A percentile compares a stretch with the other conserved stretches of the same genome.
These are phyloP conservation scores for Penicillium cataractarum DNA, from an alignment of 495 filamentous ascomycete genomes.

Conservation along the genomic window DNA sequence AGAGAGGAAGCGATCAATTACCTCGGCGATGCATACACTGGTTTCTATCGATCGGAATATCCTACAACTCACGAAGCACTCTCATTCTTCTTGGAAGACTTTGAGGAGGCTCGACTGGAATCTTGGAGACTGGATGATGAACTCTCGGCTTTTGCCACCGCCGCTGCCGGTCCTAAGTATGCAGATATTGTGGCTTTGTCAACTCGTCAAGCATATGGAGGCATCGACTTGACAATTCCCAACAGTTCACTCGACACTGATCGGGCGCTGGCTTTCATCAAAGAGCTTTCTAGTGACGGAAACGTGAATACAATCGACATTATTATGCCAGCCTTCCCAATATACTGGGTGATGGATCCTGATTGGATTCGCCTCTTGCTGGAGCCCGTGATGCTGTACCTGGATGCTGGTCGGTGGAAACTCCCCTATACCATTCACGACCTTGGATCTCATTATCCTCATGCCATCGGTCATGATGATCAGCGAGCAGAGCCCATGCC, in stretches of 20 bases:
- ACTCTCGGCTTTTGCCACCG: constrained; percentile 31
- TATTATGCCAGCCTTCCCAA: constrained; percentile 52
- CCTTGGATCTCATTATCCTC: constrained; percentile 50
- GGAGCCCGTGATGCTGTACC: constrained; percentile 54
- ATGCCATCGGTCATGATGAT: constrained; percentile 53
- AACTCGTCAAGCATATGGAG: constrained; percentile 53
- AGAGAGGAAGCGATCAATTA: constrained; percentile 52
- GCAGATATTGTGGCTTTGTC: constrained; percentile 51
- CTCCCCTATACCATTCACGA: constrained; percentile 51
- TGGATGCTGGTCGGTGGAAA: constrained; percentile 48
- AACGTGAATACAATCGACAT: constrained; percentile 59
- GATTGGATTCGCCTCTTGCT: constrained; percentile 53
- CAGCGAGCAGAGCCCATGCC: constrained; percentile 51
- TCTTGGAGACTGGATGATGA: constrained; percentile 40
- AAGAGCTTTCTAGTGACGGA: constrained; percentile 56
- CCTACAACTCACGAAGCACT: constrained; percentile 38
- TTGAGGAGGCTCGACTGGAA: constrained; percentile 38
- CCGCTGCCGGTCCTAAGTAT: constrained; percentile 46
- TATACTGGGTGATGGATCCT: constrained; percentile 53
- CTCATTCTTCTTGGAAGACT: constrained; percentile 50
- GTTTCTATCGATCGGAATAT: constrained; percentile 46
- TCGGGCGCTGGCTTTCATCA: constrained; percentile 53
- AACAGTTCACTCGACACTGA: constrained; percentile 44
- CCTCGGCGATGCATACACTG: constrained; percentile 46
- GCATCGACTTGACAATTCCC: constrained; percentile 51